phyloP scores from a whole-genome alignment of 768 basidiomycete species.

The Psilocybe azurescens region DNA sequence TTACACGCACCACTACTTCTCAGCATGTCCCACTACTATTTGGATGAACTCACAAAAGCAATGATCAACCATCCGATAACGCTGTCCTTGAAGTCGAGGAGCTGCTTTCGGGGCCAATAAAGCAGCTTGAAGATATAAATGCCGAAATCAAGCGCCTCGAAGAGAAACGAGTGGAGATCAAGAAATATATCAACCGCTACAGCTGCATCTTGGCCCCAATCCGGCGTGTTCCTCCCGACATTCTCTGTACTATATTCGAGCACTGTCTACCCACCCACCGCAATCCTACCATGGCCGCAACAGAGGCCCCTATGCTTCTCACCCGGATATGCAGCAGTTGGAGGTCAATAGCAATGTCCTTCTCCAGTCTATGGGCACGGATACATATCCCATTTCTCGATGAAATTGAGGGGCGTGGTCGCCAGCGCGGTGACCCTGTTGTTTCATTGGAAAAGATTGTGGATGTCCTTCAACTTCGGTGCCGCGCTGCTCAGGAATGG shows the following conservation, averaged over 20 bases:
- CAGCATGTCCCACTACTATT: too few species aligned
- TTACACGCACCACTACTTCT: too few species aligned
- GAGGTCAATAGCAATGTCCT: not conserved
- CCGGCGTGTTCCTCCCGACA: slow-evolving; percentile 3
- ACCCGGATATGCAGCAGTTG: slow-evolving; percentile 6
- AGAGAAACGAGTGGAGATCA: not conserved
- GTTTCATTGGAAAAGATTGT: not conserved
- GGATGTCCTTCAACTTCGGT: not conserved
- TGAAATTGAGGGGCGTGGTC: not conserved
- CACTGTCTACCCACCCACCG: slow-evolving; percentile 3
- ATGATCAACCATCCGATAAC: not conserved
- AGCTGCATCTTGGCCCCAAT: not conserved
- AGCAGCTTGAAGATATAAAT: not conserved
- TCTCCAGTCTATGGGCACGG: slow-evolving; percentile 1
- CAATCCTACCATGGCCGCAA: not conserved
- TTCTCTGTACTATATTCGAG: slow-evolving; percentile 2
- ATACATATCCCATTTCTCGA: not conserved
- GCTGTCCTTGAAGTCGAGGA: not conserved
- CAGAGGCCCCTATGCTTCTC: slow-evolving; percentile 5
- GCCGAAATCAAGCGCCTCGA: not conserved
- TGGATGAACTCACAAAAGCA: not conserved
- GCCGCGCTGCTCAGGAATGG: slow-evolving; percentile 5
- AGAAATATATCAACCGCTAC: not conserved
- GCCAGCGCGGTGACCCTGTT: not conserved
- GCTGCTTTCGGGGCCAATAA: not conserved